Base-by-base conservation (phyloP, 176 grass and related monocot species). In the Oryza longistaminata region DNA sequence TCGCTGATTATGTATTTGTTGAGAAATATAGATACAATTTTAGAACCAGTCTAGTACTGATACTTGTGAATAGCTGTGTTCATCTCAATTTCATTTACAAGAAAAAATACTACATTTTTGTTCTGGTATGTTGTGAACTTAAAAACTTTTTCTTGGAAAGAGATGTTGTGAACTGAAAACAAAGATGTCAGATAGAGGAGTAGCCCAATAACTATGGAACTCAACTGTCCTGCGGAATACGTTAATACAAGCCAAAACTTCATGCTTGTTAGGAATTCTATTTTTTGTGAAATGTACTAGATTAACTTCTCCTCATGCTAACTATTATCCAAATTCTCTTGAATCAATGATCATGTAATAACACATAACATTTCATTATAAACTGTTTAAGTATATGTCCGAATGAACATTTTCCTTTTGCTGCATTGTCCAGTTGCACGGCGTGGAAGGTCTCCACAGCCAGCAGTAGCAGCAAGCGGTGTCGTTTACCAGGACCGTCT, bases 401-500 rank as follows among this genome's bases (percentile, higher is more conserved):
- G 73, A 70, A 11, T 67, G 42, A 66, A 83, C 7, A 35, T 68
- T 42, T 25, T 22, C 13, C 17, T 48, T 62, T 80, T 84, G 8
- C 73, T 81, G 43, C 21, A 44, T 25, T 79, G 24, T 16, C 40
- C 77, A 92, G 90, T 64, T 3, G 21, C 11, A 5, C 78, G 78
- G n/a, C 80, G 45, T 73, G 83, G 86, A 62, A 84, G 40, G 62
- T 66, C 55, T 60, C 66, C 81, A 25, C 76, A 74, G 6, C 71
- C 80, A 60, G 53, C 76, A 84, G 85, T 84, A 2, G 87, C 76
- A 65, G 92, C 95, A 46, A 19, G 72, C 13, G 95, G 92, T 13
- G 90, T 97, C 6, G 73, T 89, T 70, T 97, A 92, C 77, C 90
- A 90, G 77, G 95, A 97, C 75, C 70, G 70, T 48, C 75, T 91